These are phyloP conservation scores for Wickerhamomyces strasburgensis DNA, from an alignment of 805 yeast genomes.

Conservation along the genomic window DNA sequence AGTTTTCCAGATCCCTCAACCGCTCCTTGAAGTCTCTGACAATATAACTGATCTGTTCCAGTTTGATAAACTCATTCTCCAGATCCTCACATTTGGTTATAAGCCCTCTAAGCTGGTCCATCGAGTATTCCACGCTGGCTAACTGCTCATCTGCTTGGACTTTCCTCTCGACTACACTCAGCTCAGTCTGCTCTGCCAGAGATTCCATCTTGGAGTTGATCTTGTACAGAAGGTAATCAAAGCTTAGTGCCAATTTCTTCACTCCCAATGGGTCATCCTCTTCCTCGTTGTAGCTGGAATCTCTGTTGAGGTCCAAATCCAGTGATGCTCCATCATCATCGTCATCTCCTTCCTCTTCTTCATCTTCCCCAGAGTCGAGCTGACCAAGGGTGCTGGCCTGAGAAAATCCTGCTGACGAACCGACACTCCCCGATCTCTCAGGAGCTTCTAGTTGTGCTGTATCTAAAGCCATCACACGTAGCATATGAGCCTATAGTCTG, in stretches of 20 bases:
- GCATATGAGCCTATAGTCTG: too few species aligned
- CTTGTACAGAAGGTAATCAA: conserved; percentile 60
- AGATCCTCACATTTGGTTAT: conserved; percentile 42
- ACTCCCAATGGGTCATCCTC: conserved; percentile 61
- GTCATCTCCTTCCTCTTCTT: conserved; percentile 1
- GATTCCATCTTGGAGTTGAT: conserved; percentile 51
- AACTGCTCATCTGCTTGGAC: conserved; percentile 16
- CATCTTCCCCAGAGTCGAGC: too few species aligned
- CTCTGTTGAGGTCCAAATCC: conserved; percentile 1
- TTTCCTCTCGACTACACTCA: conserved; percentile 23
- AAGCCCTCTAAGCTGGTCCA: conserved; percentile 35
- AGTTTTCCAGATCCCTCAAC: conserved; percentile 30
- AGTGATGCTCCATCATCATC: neutral
- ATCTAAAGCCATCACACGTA: too few species aligned
- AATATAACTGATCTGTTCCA: conserved; percentile 41
- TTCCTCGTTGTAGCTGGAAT: conserved; percentile 18
- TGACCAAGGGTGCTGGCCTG: conserved; percentile 2
- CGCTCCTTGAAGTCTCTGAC: conserved; percentile 38
- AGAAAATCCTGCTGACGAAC: neutral
- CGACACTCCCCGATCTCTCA: neutral
- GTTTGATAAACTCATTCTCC: conserved; percentile 44
- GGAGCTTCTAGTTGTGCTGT: too few species aligned
- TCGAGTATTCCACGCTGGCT: conserved; percentile 34
- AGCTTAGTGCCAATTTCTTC: conserved; percentile 52
- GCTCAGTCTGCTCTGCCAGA: conserved; percentile 39